Base-by-base conservation (phyloP, 2,329 filamentous ascomycete species). In the Sclerotinia sclerotiorum region DNA sequence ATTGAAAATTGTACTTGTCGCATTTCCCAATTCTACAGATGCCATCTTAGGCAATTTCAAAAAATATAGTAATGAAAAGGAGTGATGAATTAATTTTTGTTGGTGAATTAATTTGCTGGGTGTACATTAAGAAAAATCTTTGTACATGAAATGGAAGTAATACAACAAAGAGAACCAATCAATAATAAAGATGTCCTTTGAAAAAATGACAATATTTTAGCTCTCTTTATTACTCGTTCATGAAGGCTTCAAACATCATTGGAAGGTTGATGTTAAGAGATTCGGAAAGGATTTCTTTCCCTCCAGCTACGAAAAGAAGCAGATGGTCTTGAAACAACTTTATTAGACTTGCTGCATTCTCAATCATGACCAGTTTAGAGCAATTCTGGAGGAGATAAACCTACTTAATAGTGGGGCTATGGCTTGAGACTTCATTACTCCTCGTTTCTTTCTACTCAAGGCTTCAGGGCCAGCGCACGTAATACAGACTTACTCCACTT, bases 1-100 rank as follows among this genome's bases (percentile, higher is more conserved):
- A 62, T 62, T 51, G 10, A 62, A 62, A 21, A 62, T 62, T 17
- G 46, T 27, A 10, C 17, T 63, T 21, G 29, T 51, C 46, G 60
- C 60, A 24, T 19, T 35, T 52, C 46, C 60, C 27, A 39, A 39
- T 42, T 8, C 27, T 27, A 19, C 13, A 15, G 46, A 51, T 51
- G 46, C 1, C 60, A 63, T 63, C 2, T 3, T 51, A 19, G 15
- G 29, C n/a, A 51, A 21, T 35, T 15, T 32, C 0, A 27, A 24
- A 51, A 39, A 10, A 51, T 51, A 11, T 4, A 51, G n/a, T 42
- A 27, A 13, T 49, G 8, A 49, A 42, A 17, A 39, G 15, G 3
- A 21, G 29, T 51, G 3, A 19, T 24, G 27, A 19, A 11, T 19
- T 24, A n/a, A 24, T 39, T 21, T 15, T n/a, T 19, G 29, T 24